Conservation (phyloP, 2,329 filamentous ascomycete genomes). For the Fusarium sp. region DNA sequence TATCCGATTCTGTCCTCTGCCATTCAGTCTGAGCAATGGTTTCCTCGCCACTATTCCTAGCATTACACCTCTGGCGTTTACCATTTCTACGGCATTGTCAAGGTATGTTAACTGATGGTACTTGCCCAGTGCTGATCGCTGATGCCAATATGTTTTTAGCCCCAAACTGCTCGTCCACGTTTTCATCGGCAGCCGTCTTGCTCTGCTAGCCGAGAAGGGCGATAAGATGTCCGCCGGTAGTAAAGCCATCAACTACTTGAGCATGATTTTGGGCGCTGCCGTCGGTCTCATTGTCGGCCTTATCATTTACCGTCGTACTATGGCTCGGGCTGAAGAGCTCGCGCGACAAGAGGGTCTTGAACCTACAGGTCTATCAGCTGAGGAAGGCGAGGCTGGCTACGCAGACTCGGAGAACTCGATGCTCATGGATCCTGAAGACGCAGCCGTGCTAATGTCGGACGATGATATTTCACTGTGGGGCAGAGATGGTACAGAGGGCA, state of each 20-base stretch:
- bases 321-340: slow-evolving; percentile 71
- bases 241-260: slow-evolving; percentile 85
- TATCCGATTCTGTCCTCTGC: slow-evolving; percentile 91
- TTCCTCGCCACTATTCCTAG: slow-evolving; percentile 95
- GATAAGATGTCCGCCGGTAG: slow-evolving; percentile 84
- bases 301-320: slow-evolving; percentile 83
- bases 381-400: slow-evolving; percentile 54
- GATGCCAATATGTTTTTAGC: slow-evolving; percentile 49
- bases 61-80: slow-evolving; percentile 80
- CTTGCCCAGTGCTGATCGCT: not conserved
- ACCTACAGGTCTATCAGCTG: slow-evolving; percentile 41
- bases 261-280: slow-evolving; percentile 77
- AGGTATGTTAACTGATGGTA: slow-evolving; percentile 54
- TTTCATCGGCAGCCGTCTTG: slow-evolving; percentile 89
- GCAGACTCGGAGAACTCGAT: slow-evolving; percentile 58
- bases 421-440: slow-evolving; percentile 61
- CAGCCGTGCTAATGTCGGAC: slow-evolving; percentile 67
- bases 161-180: slow-evolving; percentile 93
- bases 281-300: slow-evolving; percentile 82
- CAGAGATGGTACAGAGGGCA: slow-evolving; percentile 51
- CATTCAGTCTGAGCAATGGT: slow-evolving; percentile 93
- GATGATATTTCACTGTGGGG: slow-evolving; percentile 71
- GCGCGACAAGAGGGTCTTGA: slow-evolving; percentile 57
- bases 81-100: slow-evolving; percentile 82
- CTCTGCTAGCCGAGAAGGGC: slow-evolving; percentile 82